These are phyloP conservation scores for Podochytrium sp. DNA, from an alignment of 192 early-diverging fungal genomes.

Conservation along the genomic window DNA sequence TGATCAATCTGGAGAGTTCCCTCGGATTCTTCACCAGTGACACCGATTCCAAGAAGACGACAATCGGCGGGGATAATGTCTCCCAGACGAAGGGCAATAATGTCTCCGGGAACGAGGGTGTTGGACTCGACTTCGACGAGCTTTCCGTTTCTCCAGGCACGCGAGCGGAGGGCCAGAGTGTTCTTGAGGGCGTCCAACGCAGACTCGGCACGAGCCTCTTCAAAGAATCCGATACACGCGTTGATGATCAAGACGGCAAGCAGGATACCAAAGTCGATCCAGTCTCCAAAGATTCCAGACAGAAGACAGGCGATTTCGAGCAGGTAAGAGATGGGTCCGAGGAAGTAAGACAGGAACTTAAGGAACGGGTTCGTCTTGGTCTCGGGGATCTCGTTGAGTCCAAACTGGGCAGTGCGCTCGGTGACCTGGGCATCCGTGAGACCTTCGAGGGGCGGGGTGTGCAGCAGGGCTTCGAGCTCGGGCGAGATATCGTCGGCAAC, in stretches of 20 bases:
- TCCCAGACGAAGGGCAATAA: constrained; percentile 89
- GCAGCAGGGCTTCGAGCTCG: constrained; percentile 53
- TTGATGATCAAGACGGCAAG: constrained; percentile 85
- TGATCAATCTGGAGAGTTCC: constrained; percentile 86
- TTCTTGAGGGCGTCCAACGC: constrained; percentile 94
- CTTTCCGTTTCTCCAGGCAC: constrained; percentile 79
- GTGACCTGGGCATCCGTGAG: constrained; percentile 73
- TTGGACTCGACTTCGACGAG: constrained; percentile 80
- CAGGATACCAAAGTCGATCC: constrained; percentile 87
- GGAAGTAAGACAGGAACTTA: constrained; percentile 87
- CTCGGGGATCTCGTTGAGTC: constrained; percentile 77
- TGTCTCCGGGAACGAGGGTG: constrained; percentile 87
- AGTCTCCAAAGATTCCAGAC: constrained; percentile 80
- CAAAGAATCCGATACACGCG: constrained; percentile 90
- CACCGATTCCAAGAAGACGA: constrained; percentile 70
- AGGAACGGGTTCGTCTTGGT: constrained; percentile 82
- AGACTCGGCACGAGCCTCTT: constrained; percentile 91
- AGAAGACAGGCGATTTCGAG: constrained; percentile 89
- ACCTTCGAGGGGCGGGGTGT: constrained; percentile 79
- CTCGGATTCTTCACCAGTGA: constrained; percentile 69
- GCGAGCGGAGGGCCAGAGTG: constrained; percentile 87
- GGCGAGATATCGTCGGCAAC: constrained; percentile 40
- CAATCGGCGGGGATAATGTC: constrained; percentile 95
- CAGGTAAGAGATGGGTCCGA: constrained; percentile 87
- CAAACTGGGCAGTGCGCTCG: constrained; percentile 74